phyloP scores from a whole-genome alignment of 2,329 filamentous ascomycete genomes.

The Aspergillus ruber region DNA sequence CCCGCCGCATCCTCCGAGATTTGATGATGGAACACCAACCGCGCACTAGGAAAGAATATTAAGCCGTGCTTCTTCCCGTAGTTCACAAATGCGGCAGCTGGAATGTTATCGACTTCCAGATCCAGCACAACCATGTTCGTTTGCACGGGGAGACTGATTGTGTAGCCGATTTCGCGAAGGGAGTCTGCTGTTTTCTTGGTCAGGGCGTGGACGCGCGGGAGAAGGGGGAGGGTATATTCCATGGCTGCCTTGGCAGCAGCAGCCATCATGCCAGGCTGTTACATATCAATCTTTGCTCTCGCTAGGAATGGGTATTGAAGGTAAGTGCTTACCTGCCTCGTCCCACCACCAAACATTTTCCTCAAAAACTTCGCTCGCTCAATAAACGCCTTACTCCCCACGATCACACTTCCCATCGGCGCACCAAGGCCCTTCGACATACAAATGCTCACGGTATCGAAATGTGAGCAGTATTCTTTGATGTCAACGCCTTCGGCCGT shows the following conservation, averaged over 20 bases:
- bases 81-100: slow-evolving; percentile 11
- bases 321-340: slow-evolving; percentile 14
- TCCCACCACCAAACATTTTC: slow-evolving; percentile 29
- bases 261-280: slow-evolving; percentile 25
- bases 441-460: slow-evolving; percentile 29
- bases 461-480: slow-evolving; percentile 24
- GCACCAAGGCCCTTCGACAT: slow-evolving; percentile 28
- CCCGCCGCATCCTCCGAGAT: slow-evolving; percentile 16
- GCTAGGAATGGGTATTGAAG: slow-evolving; percentile 2
- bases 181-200: slow-evolving; percentile 13
- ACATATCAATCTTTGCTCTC: not conserved
- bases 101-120: slow-evolving; percentile 14
- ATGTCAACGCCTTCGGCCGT: slow-evolving; percentile 18
- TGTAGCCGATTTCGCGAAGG: slow-evolving; percentile 15
- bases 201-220: slow-evolving; percentile 18
- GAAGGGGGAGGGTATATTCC: slow-evolving; percentile 15
- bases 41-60: slow-evolving; percentile 14
- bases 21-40: slow-evolving; percentile 23
- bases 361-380: slow-evolving; percentile 23
- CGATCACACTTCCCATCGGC: slow-evolving; percentile 27
- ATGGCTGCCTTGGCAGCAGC: slow-evolving; percentile 18
- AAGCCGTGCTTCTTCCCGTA: slow-evolving; percentile 17
- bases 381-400: slow-evolving; percentile 21
- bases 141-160: slow-evolving; percentile 17
- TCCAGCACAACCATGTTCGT: slow-evolving; percentile 23